Conservation (phyloP, 2,329 filamentous ascomycete species). For the Elsinoe fawcettii region DNA sequence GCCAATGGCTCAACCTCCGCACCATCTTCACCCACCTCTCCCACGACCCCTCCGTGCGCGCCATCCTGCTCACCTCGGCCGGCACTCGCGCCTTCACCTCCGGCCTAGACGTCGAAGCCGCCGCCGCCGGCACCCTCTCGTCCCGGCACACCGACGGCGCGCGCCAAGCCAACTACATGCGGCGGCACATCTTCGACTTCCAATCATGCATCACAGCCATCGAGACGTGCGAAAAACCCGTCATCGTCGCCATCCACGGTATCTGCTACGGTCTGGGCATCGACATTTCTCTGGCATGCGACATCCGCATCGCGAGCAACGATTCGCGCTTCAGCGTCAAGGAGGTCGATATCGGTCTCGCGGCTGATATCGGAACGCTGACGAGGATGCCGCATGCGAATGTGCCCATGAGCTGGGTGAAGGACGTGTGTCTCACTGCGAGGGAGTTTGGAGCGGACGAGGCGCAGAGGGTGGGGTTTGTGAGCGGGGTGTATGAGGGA, state of each 20-base stretch:
- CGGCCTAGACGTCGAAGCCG: slow-evolving; percentile 62
- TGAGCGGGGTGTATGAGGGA: slow-evolving; percentile 55
- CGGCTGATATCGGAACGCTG: slow-evolving; percentile 71
- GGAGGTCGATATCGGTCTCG: slow-evolving; percentile 74
- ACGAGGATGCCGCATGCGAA: slow-evolving; percentile 66
- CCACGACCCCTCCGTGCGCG: slow-evolving; percentile 62
- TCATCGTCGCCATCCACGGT: slow-evolving; percentile 74
- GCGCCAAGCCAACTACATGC: slow-evolving; percentile 38
- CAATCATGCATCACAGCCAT: slow-evolving; percentile 69
- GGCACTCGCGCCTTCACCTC: slow-evolving; percentile 79
- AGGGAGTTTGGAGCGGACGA: slow-evolving; percentile 62
- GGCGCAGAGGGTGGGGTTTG: slow-evolving; percentile 61
- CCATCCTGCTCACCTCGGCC: slow-evolving; percentile 69
- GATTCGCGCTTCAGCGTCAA: slow-evolving; percentile 61
- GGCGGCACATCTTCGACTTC: slow-evolving; percentile 68
- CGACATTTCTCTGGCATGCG: slow-evolving; percentile 58
- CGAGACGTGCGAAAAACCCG: slow-evolving; percentile 85
- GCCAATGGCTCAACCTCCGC: slow-evolving; percentile 80
- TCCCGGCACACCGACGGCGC: slow-evolving; percentile 9
- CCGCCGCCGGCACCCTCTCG: not conserved
- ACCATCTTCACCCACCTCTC: slow-evolving; percentile 66
- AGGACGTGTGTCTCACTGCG: slow-evolving; percentile 67
- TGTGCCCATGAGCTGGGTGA: slow-evolving; percentile 65
- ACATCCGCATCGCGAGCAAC: slow-evolving; percentile 57
- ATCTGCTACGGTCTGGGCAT: slow-evolving; percentile 70